Base-by-base conservation (phyloP, 176 grass and related monocot genomes). In the Oryza meyeriana region DNA sequence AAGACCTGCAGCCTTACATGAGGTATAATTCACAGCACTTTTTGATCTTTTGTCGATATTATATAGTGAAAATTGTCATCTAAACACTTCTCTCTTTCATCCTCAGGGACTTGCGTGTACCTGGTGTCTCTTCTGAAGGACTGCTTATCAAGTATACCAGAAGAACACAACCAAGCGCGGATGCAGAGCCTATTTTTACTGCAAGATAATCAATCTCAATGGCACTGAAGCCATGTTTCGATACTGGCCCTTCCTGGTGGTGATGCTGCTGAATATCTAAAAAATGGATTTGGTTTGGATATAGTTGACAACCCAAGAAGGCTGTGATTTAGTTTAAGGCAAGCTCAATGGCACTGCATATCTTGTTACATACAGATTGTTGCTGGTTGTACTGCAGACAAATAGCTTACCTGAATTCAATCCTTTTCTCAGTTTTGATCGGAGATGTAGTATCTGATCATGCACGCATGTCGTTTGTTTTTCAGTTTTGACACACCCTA, bases 121-220 rank as follows among this genome's bases (percentile, higher is more conserved):
- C 95, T 26, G 92, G 88, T 61, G 25, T 85, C 2, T 98, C 95
- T 61, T 93, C 81, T 12, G 95, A 98, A 95, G 92, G 95, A 58
- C 78, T 98, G 85, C 92, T 98, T n/a, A 95, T 98, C 40, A 98
- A 98, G 85, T 93, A 95, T 42, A 91, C 95, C 14, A 87, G 95
- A 90, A 83, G 85, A 85, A 91, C 83, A 5, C 95, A 98, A 24
- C 90, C 92, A 72, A 93, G 45, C 8, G 88, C 95, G 61, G 90
- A 95, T 10, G 79, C 67, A 1, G 95, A 93, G 16, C 92, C 95
- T 18, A 90, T 90, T 85, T 98, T 98, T 29, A 95, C 86, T 66
- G 84, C 92, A 78, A 95, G 92, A 93, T 98, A 87, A 74, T 82
- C 27, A 18, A 28, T 14, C 9, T n/a, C 6, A n/a, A n/a, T 59